Evolutionary conservation across 106 monocot species (phyloP).

Genomic region (Hemerocallis citrina): DNA sequence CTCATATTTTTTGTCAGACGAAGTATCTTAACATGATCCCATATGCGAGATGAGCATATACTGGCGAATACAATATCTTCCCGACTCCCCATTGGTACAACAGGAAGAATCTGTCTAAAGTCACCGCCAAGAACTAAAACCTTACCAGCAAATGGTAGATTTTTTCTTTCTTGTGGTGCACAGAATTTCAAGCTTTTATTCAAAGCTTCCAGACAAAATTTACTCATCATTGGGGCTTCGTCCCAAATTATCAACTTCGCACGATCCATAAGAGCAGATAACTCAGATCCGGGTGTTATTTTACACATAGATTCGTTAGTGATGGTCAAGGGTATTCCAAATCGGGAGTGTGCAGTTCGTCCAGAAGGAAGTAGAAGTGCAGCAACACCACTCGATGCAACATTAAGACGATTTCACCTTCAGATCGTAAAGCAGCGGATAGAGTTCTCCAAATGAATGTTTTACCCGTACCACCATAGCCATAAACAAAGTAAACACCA

Average conservation of each 20-base stretch:
- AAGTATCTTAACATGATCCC: no score
- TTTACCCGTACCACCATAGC: constrained; percentile 7
- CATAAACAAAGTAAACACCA: constrained; percentile 11
- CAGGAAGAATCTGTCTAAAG: no score
- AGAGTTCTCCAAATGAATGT: constrained; percentile 13
- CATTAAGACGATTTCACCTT: neutral
- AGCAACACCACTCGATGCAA: constrained; percentile 12
- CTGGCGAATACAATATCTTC: no score
- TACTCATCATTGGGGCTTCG: constrained; percentile 8
- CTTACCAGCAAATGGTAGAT: no score
- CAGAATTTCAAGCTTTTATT: no score
- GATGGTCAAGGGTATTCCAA: constrained; percentile 8
- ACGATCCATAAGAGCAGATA: neutral
- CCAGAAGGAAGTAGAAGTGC: constrained; percentile 10
- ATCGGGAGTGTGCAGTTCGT: constrained; percentile 14
- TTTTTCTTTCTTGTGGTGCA: no score
- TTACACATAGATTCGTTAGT: neutral
- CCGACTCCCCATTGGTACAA: no score
- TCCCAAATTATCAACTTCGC: neutral
- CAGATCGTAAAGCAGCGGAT: neutral
- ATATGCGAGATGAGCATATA: no score
- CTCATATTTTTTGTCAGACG: no score
- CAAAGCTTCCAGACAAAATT: no score
- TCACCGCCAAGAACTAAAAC: no score
- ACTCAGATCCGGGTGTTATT: neutral